These are phyloP conservation scores for Vitis cinerea DNA, from an alignment of 164 flowering plant genomes.

Conservation along the genomic window DNA sequence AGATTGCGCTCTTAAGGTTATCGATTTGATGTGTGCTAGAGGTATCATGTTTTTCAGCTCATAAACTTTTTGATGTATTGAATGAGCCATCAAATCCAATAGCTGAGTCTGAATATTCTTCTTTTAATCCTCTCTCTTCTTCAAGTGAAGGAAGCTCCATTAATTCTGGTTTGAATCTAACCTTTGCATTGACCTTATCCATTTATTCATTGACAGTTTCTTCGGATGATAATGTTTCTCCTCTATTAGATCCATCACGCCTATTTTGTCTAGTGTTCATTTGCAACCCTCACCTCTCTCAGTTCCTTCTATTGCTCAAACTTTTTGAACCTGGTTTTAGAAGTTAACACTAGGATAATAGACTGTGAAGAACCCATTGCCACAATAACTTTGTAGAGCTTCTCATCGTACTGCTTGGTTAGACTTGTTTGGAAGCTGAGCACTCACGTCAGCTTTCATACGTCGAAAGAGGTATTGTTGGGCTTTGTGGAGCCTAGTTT, in stretches of 20 bases:
- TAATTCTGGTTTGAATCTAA: slow-evolving; percentile 52
- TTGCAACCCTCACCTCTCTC: no score
- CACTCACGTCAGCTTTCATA: slow-evolving; percentile 94
- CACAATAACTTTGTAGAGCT: no score
- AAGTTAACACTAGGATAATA: no score
- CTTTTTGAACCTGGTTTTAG: no score
- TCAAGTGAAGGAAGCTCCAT: slow-evolving; percentile 53
- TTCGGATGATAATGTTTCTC: slow-evolving; percentile 35
- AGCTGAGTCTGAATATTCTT: slow-evolving; percentile 63
- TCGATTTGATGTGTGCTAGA: slow-evolving; percentile 64
- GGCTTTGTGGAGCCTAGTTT: no score
- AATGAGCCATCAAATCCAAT: slow-evolving; percentile 78
- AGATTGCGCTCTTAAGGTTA: slow-evolving; percentile 59
- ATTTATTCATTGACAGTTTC: slow-evolving; percentile 39
- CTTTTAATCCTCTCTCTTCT: slow-evolving; percentile 52
- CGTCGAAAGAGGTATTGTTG: slow-evolving; percentile 45
- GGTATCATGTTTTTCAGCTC: slow-evolving; percentile 74
- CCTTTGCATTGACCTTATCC: slow-evolving; percentile 56
- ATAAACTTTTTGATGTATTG: slow-evolving; percentile 75
- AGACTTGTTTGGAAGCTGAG: slow-evolving; percentile 87
- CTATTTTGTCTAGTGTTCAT: no score
- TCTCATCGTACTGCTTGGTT: slow-evolving; percentile 41
- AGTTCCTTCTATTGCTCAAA: no score
- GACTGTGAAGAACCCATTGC: no score
- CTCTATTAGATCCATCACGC: neutral